phyloP scores from a whole-genome alignment of 805 yeast genomes.

The Starmerella stigmatis region DNA sequence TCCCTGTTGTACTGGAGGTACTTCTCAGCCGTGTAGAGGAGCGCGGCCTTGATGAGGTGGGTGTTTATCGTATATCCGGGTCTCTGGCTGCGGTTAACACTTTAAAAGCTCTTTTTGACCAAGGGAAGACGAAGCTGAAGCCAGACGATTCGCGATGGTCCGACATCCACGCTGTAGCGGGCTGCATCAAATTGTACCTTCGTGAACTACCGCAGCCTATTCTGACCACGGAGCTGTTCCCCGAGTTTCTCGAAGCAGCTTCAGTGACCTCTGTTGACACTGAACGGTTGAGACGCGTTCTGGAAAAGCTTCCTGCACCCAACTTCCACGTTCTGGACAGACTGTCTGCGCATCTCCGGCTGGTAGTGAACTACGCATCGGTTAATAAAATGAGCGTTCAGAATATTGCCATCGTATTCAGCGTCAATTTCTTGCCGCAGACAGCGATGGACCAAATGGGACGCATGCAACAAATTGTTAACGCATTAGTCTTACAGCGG shows the following conservation, averaged over 20 bases:
- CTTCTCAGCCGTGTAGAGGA: constrained; percentile 67
- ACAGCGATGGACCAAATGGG: constrained; percentile 43
- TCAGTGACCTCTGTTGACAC: constrained; percentile 22
- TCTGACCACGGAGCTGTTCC: constrained; percentile 56
- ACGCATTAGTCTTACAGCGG: constrained; percentile 36
- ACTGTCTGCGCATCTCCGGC: constrained; percentile 57
- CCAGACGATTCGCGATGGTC: constrained; percentile 49
- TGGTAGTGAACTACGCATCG: constrained; percentile 55
- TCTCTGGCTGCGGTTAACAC: constrained; percentile 49
- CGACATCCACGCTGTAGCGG: constrained; percentile 79
- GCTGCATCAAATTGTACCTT: constrained; percentile 71
- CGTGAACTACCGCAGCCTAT: constrained; percentile 82
- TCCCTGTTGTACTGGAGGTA: constrained; percentile 58
- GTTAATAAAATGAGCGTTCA: constrained; percentile 79
- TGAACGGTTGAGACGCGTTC: constrained; percentile 27
- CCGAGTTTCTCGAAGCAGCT: constrained; percentile 38
- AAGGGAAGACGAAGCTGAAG: constrained; percentile 31
- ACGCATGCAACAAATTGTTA: constrained; percentile 44
- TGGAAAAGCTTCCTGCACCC: constrained; percentile 45
- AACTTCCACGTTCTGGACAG: constrained; percentile 61
- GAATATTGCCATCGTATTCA: constrained; percentile 80
- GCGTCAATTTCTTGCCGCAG: constrained; percentile 46
- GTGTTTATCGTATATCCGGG: constrained; percentile 70
- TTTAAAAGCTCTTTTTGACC: constrained; percentile 45
- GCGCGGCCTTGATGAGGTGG: constrained; percentile 85